Base-by-base conservation (phyloP, 768 basidiomycete species). In the Panellus pusillus region DNA sequence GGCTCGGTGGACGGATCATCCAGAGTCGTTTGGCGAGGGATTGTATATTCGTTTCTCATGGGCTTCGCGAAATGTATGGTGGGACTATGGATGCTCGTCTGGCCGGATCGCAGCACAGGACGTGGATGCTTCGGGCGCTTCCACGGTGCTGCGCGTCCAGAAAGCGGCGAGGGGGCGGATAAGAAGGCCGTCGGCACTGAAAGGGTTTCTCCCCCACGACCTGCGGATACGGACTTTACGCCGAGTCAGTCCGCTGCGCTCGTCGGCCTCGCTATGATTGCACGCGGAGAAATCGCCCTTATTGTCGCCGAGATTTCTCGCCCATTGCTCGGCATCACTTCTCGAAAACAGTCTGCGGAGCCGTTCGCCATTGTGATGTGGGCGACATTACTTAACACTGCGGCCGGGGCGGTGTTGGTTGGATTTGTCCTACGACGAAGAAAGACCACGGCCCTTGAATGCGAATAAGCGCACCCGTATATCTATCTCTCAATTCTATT, bases 281-380 rank as follows among this genome's bases (percentile, higher is more conserved):
- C 86, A 0, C 76, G 86, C 2, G 87, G 87, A 1, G 86, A 87
- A 66, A 86, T 87, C 24, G 84, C 82, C 12, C 72, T 87, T 43
- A 79, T 85, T 29, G 78, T 86, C 29, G 79, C 82, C 32, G 72
- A 80, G 51, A 68, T 80, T 17, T 72, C 73, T 0, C 61, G 67
- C 14, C 70, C 69, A 5, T 50, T 71, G 20, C 66, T 74, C 42
- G 52, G 55, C 17, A 47, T 37, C 36, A 24, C 31, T 13, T 12
- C 27, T 35, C 42, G 47, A 4, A 54, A 62, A 17, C 32, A 39
- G 9, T 54, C 49, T 3, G 70, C 75, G 31, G 79, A 81, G 50
- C 69, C 78, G 4, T 81, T 76, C 61, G 72, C 80, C 8, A 66
- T 83, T n/a, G 77, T 78, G 6, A 77, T 78, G 17, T 85, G 82